Evolutionary conservation across 1,284 basidiomycete genomes (phyloP).

Genomic region (Sphaerobolus stellatus): DNA sequence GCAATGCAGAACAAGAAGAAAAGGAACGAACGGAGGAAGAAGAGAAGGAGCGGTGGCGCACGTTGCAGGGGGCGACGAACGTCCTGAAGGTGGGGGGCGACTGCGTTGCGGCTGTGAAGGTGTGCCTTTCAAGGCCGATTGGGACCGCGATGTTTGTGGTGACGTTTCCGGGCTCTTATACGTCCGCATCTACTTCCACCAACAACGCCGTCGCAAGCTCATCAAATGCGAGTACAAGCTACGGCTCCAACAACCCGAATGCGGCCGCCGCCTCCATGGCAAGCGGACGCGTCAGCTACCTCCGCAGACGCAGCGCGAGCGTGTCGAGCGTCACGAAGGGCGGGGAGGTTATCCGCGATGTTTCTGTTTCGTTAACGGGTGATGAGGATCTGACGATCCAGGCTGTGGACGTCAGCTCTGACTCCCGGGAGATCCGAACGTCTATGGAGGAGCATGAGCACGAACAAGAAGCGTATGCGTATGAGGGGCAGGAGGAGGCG

Average conservation of each 20-base stretch:
- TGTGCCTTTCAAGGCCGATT: constrained; percentile 64
- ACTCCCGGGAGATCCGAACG: constrained; percentile 25
- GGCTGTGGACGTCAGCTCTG: constrained; percentile 44
- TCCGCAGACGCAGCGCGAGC: constrained; percentile 5
- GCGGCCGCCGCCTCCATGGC: not conserved
- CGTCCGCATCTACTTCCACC: constrained; percentile 16
- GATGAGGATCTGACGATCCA: constrained; percentile 34
- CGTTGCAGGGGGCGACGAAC: constrained; percentile 82
- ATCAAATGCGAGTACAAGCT: too few species aligned
- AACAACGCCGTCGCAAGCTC: too few species aligned
- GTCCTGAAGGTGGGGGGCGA: constrained; percentile 88
- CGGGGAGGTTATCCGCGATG: not conserved
- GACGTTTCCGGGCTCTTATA: constrained; percentile 53
- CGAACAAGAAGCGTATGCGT: too few species aligned
- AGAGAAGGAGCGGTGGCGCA: constrained; percentile 77
- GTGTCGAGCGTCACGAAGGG: not conserved
- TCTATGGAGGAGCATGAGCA: constrained; percentile 36
- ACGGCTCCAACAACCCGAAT: too few species aligned
- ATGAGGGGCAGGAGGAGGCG: constrained; percentile 33
- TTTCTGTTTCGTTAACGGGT: constrained; percentile 5
- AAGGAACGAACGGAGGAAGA: too few species aligned
- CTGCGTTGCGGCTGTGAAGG: constrained; percentile 80
- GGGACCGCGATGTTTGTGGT: constrained; percentile 65
- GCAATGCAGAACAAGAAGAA: too few species aligned
- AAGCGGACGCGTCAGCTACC: constrained; percentile 7